These are phyloP conservation scores for Leishmania major DNA, from an alignment of 208 protist genomes.

Conservation along the genomic window DNA sequence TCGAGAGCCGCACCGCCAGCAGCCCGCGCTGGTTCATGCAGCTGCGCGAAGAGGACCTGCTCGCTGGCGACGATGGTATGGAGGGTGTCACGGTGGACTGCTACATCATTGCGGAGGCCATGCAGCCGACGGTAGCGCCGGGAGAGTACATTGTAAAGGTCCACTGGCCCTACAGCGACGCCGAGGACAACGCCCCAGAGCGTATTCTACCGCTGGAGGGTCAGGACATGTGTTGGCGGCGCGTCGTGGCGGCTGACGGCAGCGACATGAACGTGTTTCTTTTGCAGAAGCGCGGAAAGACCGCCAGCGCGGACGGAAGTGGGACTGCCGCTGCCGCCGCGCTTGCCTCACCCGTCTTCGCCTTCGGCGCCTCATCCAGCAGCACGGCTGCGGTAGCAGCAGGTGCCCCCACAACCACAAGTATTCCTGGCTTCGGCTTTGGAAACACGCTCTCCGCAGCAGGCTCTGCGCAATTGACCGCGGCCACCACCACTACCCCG, in stretches of 20 bases:
- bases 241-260: constrained; percentile 73
- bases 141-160: constrained; percentile 86
- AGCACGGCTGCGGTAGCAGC: background rate
- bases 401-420: constrained; percentile 8
- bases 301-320: background rate
- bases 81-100: constrained; percentile 86
- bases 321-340: constrained; percentile 9
- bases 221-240: constrained; percentile 78
- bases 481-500: constrained; percentile 12
- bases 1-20: constrained; percentile 50
- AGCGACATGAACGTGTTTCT: constrained; percentile 77
- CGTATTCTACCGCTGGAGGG: constrained; percentile 73
- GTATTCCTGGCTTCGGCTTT: background rate
- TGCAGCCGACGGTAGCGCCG: constrained; percentile 65
- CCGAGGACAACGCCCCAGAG: constrained; percentile 88
- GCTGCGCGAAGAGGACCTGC: constrained; percentile 84
- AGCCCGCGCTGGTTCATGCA: constrained; percentile 90
- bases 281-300: constrained; percentile 47
- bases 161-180: constrained; percentile 87
- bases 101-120: constrained; percentile 80
- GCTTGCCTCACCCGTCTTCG: constrained; percentile 29
- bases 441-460: constrained; percentile 7
- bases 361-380: constrained; percentile 32
- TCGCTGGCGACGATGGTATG: constrained; percentile 68
- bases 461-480: constrained; percentile 9